These are phyloP conservation scores for Lodderomyces margitis DNA, from an alignment of 1,139 yeast species.

Conservation along the genomic window DNA sequence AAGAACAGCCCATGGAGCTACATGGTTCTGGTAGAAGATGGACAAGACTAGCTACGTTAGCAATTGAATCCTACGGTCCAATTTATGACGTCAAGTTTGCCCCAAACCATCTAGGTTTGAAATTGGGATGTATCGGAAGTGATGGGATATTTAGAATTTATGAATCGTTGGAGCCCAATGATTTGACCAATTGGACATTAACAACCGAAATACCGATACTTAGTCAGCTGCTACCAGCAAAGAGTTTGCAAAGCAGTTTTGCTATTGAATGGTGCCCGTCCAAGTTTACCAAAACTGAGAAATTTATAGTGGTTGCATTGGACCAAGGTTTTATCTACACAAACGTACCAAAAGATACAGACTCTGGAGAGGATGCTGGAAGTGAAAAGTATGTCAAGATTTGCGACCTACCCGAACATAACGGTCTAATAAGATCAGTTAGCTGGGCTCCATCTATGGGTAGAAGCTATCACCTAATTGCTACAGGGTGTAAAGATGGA, in stretches of 20 bases:
- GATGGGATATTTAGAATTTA: slow-evolving; percentile 87
- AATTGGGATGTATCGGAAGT: slow-evolving; percentile 83
- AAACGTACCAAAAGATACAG: slow-evolving; percentile 14
- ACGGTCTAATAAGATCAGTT: slow-evolving; percentile 82
- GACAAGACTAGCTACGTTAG: slow-evolving; percentile 69
- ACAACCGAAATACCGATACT: slow-evolving; percentile 72
- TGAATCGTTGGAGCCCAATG: slow-evolving; percentile 87
- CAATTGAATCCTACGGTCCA: slow-evolving; percentile 82
- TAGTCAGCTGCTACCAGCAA: slow-evolving; percentile 59
- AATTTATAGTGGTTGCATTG: slow-evolving; percentile 78
- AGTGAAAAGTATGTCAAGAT: slow-evolving; percentile 28
- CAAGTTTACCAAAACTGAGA: slow-evolving; percentile 69
- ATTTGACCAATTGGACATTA: slow-evolving; percentile 76
- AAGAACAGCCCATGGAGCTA: slow-evolving; percentile 79
- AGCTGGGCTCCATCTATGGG: slow-evolving; percentile 99
- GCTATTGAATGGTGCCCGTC: slow-evolving; percentile 94
- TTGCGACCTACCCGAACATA: slow-evolving; percentile 66
- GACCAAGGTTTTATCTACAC: slow-evolving; percentile 84
- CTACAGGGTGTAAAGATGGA: slow-evolving; percentile 96
- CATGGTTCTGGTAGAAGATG: slow-evolving; percentile 79
- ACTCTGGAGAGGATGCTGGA: slow-evolving; percentile 12
- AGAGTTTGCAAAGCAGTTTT: slow-evolving; percentile 83
- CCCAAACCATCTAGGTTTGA: slow-evolving; percentile 79
- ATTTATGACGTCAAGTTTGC: slow-evolving; percentile 87
- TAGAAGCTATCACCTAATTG: slow-evolving; percentile 78